Evolutionary conservation across 2,329 filamentous ascomycete genomes (phyloP), one percentile per base, ranked within the genome.

Genomic region (Penicillium sp.): DNA sequence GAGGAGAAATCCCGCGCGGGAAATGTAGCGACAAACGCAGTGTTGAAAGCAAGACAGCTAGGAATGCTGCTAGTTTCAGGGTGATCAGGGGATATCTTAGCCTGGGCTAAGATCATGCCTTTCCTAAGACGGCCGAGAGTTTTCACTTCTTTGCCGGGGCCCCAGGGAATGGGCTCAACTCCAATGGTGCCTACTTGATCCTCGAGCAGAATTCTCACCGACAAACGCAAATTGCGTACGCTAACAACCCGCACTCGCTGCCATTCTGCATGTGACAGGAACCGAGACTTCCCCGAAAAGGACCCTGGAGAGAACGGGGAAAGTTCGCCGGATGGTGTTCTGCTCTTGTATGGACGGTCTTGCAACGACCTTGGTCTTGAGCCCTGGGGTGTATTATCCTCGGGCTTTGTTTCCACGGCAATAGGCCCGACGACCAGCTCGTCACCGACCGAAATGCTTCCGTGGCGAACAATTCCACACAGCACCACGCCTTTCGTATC

Each of bases 101-200:
- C 53, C 30, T 56, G 57, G 9, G 85, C 83, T 12, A 97, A 74
- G 1, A 97, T 84, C 87, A 96, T 95, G 20, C 93, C 93, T 71
- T 95, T 93, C 24, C 83, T 76, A 14, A 84, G 76, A 26, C 79
- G 68, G 16, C 71, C 68, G n/a, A 75, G 61, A 21, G 63, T 66
- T 12, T 65, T 64, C 14, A 60, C 45, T 38, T 61, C 60, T 7
- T 65, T 63, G 30, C 66, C 61, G 2, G 65, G 61, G 3, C 59
- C 48, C 20, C 60, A 56, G 5, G 59, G 53, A 18, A 71, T 60
- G 9, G 66, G 65, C 55, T 88, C 81, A 51, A 97, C 78, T 0
- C 92, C 93, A 54, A 99, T 82, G 0, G 92, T 97, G 0, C 93
- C 94, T 5, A 93, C 91, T 72, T 99, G 93, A 9, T 90, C 91